Evolutionary conservation across 257 asterid genomes (phyloP).

Genomic region (Forsythia suspensa): DNA sequence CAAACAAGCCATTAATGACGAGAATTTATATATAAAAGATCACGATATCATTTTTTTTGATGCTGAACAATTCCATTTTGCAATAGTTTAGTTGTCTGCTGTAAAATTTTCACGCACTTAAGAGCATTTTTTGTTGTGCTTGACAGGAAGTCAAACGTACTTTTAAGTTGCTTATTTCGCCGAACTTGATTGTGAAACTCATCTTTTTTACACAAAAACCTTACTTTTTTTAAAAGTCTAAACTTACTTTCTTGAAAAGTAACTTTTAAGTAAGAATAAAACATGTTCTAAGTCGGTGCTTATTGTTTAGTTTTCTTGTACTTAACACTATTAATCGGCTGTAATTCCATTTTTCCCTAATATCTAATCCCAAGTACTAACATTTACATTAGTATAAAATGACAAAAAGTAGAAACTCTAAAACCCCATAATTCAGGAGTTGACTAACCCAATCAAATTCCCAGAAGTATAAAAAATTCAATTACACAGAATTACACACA

Average conservation of each 20-base stretch:
- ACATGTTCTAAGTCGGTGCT: background rate
- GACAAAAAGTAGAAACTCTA: background rate
- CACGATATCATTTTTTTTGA: background rate
- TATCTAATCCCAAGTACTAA: background rate
- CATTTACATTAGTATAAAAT: background rate
- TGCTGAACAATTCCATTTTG: background rate
- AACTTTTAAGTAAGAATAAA: background rate
- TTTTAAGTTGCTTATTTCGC: background rate
- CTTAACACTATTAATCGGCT: background rate
- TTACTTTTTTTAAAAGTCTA: too few relatives aligned
- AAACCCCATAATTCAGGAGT: conserved; percentile 23
- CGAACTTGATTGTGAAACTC: conserved; percentile 13
- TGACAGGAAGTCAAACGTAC: background rate
- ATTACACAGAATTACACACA: conserved; percentile 13
- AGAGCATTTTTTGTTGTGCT: background rate
- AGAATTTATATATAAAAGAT: background rate
- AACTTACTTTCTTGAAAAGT: background rate
- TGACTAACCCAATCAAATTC: conserved; percentile 15
- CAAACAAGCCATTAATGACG: background rate
- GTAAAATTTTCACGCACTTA: background rate
- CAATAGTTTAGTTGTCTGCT: background rate
- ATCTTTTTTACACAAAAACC: background rate
- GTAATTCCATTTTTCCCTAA: background rate
- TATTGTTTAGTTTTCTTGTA: background rate
- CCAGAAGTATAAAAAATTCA: conserved; percentile 15